Percentiles rank a stretch among this genome's conserved stretches.
phyloP scores from a whole-genome alignment of 306 rosid genomes.

The Quillaja saponaria region DNA sequence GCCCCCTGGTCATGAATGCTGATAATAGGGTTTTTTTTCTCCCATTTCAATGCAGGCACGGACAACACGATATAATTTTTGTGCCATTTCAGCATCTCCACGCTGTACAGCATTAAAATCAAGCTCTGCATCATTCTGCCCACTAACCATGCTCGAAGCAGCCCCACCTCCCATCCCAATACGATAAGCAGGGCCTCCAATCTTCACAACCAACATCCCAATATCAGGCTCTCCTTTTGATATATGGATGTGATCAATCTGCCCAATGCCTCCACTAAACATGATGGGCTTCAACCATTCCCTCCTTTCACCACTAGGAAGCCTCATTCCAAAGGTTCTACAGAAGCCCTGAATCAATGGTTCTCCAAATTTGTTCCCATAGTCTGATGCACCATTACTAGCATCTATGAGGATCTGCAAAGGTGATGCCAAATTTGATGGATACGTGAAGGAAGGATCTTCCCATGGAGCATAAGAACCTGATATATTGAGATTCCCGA shows the following conservation, averaged over 20 bases:
- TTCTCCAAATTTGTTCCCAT: slow-evolving; percentile 96
- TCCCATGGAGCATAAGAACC: slow-evolving; percentile 90
- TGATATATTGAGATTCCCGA: slow-evolving; percentile 76
- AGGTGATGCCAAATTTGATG: slow-evolving; percentile 85
- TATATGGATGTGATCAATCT: slow-evolving; percentile 80
- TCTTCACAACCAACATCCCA: slow-evolving; percentile 87
- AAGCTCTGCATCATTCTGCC: slow-evolving; percentile 91
- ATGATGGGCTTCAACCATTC: slow-evolving; percentile 99
- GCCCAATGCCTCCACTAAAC: slow-evolving; percentile 94
- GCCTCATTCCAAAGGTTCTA: slow-evolving; percentile 92
- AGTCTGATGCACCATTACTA: slow-evolving; percentile 93
- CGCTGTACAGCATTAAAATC: slow-evolving; percentile 97
- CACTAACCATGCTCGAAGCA: slow-evolving; percentile 97
- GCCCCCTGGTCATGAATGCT: slow-evolving; percentile 97
- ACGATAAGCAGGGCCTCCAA: slow-evolving; percentile 97
- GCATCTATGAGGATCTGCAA: slow-evolving; percentile 82
- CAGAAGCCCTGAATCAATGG: slow-evolving; percentile 96
- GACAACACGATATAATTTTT: slow-evolving; percentile 84
- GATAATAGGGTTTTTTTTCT: slow-evolving; percentile 74
- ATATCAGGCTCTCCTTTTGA: slow-evolving; percentile 79
- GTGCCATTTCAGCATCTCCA: slow-evolving; percentile 98
- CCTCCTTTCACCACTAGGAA: slow-evolving; percentile 86
- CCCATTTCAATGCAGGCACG: slow-evolving; percentile 96
- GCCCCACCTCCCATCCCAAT: slow-evolving; percentile 99
- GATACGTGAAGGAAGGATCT: slow-evolving; percentile 75